These are phyloP conservation scores for Colletotrichum costaricense DNA, from an alignment of 2,329 filamentous ascomycete species.

Conservation along the genomic window DNA sequence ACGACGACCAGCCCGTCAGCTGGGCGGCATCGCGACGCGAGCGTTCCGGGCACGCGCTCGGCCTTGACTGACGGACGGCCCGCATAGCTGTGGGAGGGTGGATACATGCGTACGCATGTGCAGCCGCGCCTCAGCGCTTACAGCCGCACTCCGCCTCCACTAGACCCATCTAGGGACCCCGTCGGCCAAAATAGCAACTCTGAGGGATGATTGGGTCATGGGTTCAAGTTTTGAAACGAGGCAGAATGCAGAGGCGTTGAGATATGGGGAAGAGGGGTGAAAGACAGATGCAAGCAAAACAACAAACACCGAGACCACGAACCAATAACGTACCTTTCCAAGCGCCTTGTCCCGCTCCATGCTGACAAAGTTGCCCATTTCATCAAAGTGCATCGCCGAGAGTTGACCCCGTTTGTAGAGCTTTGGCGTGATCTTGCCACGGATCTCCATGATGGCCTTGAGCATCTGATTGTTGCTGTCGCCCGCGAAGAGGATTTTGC, in stretches of 20 bases:
- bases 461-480: constrained; percentile 99
- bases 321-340: constrained; percentile 71
- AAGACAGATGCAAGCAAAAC: constrained; percentile 35
- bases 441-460: constrained; percentile 93
- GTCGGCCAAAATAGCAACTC: constrained; percentile 29
- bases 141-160: constrained; percentile 34
- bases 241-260: constrained; percentile 18
- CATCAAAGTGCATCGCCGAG: constrained; percentile 83
- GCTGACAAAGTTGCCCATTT: constrained; percentile 84
- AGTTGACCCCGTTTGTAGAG: constrained; percentile 86
- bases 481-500: constrained; percentile 96
- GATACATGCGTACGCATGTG: constrained; percentile 23
- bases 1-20: neutral
- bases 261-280: constrained; percentile 19
- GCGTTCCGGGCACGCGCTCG: constrained; percentile 10
- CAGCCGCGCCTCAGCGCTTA: constrained; percentile 48
- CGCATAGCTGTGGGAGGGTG: constrained; percentile 5
- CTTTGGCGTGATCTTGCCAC: constrained; percentile 91
- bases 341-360: constrained; percentile 89
- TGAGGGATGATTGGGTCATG: neutral
- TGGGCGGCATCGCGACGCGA: neutral
- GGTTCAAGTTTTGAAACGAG: constrained; percentile 11
- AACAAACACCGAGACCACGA: constrained; percentile 36
- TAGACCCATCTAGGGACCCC: constrained; percentile 22
- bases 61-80: neutral